Evolutionary conservation across 352 stramenopile species (phyloP), one percentile per base, ranked within the genome.

Genomic region (Phytophthora constricta): DNA sequence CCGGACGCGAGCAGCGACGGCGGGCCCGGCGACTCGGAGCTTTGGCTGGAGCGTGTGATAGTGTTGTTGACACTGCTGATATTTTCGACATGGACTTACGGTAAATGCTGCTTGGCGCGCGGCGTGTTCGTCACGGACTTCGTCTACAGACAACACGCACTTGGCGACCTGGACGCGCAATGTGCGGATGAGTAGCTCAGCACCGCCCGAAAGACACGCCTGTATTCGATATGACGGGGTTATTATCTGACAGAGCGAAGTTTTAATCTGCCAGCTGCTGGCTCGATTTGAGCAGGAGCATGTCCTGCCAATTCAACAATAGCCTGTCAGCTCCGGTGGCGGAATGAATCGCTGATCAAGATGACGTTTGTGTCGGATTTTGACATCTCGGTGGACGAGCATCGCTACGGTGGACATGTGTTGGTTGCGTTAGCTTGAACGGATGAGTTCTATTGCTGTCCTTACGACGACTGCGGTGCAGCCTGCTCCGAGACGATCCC

Each of bases 1-100:
- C 74, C 4, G 55, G 4, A 51, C 73, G 50, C 16, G 77, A 80
- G 65, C 88, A 96, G 55, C 79, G 68, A 33, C 77, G 82, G 34
- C 86, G 82, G 39, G 68, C 63, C n/a, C 83, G 41, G n/a, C 41
- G 41, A 47, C 10, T 47, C 3, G 17, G 41, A 9, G 41, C 4
- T 47, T 47, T 47, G n/a, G 27, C 14, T 23, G 7, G 37, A 7
- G 52, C 26, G 27, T 51, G 45, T 49, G 49, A 34, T 14, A 26
- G 19, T 33, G 42, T 22, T 41, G 59, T 17, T 39, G 50, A 52
- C n/a, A 42, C 58, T 59, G 54, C 53, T 56, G 59, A 27, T 41
- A 49, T 47, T 41, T n/a, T 14, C 13, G 34, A 22, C 47, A 72
- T 47, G 4, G 41, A 47, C 11, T 16, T 25, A 47, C 19, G 16